These are phyloP conservation scores for Solanum chaucha DNA, from an alignment of 257 asterid species.

Conservation along the genomic window DNA sequence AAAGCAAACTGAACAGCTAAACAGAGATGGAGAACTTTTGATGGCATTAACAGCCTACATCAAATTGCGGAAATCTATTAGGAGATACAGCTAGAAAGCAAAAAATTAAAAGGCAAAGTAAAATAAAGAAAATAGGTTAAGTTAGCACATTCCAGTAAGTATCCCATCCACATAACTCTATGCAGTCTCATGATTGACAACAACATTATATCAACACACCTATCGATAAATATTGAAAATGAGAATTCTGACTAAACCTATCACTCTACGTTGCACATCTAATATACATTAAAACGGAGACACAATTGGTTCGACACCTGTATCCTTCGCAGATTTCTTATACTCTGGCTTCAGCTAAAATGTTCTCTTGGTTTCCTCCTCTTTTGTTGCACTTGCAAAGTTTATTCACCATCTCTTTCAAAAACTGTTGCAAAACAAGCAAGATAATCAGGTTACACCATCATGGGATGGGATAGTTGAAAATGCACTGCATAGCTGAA, in stretches of 20 bases:
- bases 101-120: neutral
- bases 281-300: constrained; percentile 15
- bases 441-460: neutral
- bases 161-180: neutral
- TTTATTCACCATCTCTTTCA: constrained; percentile 85
- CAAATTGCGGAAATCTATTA: neutral
- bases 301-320: constrained; percentile 52
- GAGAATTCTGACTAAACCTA: neutral
- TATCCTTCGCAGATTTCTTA: constrained; percentile 73
- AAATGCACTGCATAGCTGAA: neutral
- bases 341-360: constrained; percentile 94
- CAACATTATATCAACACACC: neutral
- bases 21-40: neutral
- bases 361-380: constrained; percentile 84
- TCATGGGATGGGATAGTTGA: neutral
- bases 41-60: neutral
- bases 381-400: constrained; percentile 84
- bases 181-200: neutral
- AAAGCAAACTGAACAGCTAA: neutral
- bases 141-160: neutral
- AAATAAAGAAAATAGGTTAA: neutral
- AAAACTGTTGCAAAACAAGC: constrained; percentile 56
- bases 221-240: neutral
- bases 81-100: neutral
- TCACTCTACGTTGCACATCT: constrained; percentile 2